phyloP scores from a whole-genome alignment of 495 filamentous ascomycete species.

The Niebla homalea region DNA sequence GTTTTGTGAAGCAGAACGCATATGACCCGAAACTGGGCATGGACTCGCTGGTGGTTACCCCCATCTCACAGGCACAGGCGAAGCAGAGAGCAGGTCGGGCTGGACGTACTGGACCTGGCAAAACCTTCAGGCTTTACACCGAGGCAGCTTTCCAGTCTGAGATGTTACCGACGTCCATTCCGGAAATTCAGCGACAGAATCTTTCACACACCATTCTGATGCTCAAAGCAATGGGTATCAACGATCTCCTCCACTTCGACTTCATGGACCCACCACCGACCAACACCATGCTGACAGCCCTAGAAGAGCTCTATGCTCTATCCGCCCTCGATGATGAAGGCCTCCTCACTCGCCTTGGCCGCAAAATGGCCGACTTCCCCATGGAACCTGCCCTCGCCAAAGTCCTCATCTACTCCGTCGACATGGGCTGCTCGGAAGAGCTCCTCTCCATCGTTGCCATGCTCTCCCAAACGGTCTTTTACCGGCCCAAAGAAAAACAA shows the following conservation, averaged over 20 bases:
- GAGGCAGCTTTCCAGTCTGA: constrained; percentile 92
- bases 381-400: constrained; percentile 86
- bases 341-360: constrained; percentile 76
- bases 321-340: constrained; percentile 94
- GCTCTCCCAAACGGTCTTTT: constrained; percentile 79
- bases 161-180: constrained; percentile 91
- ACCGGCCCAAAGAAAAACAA: constrained; percentile 93
- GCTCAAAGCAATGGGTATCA: constrained; percentile 99
- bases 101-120: constrained; percentile 88
- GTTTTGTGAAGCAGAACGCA: constrained; percentile 94
- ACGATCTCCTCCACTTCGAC: constrained; percentile 92
- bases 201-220: constrained; percentile 91
- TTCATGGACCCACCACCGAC: constrained; percentile 98
- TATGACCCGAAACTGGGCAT: constrained; percentile 96
- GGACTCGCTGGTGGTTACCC: constrained; percentile 90
- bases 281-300: constrained; percentile 91
- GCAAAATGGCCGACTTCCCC: constrained; percentile 97
- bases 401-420: constrained; percentile 74
- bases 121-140: constrained; percentile 92
- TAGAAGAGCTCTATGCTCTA: constrained; percentile 89
- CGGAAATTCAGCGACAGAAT: constrained; percentile 94
- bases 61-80: constrained; percentile 92
- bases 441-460: constrained; percentile 91
- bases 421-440: constrained; percentile 83
- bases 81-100: constrained; percentile 90